Conservation (phyloP, 2,329 filamentous ascomycete species). For the Didymella pomorum region DNA sequence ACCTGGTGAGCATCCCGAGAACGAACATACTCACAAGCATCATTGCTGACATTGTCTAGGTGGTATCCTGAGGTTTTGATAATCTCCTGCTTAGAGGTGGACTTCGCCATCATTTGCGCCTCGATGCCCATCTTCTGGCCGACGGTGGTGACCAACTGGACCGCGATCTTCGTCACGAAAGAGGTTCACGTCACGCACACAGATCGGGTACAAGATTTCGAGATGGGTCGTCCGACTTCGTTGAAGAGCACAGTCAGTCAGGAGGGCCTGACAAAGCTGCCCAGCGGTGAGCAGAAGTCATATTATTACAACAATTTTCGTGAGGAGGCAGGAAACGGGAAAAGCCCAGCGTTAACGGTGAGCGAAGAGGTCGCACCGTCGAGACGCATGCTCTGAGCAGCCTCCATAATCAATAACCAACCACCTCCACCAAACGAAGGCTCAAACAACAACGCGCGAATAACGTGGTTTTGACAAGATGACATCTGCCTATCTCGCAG, state of each 20-base stretch:
- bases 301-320: conserved; percentile 26
- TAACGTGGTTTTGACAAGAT: background rate
- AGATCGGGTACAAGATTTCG: conserved; percentile 30
- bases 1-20: conserved; percentile 26
- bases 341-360: conserved; percentile 9
- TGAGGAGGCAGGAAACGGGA: conserved; percentile 11
- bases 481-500: conserved; percentile 11
- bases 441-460: background rate
- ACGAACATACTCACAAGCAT: background rate
- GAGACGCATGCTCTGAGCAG: background rate
- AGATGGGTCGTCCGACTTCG: conserved; percentile 29
- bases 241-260: conserved; percentile 35
- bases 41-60: background rate
- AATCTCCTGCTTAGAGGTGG: conserved; percentile 44
- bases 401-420: background rate
- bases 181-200: conserved; percentile 44
- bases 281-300: conserved; percentile 16
- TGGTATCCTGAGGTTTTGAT: conserved; percentile 42
- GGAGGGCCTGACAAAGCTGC: conserved; percentile 29
- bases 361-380: conserved; percentile 1
- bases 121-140: conserved; percentile 52
- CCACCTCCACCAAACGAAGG: background rate
- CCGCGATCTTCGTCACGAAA: conserved; percentile 46
- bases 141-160: conserved; percentile 36
- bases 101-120: conserved; percentile 49